Percentiles rank a stretch among this genome's conserved stretches.
Conservation (phyloP, 2,329 filamentous ascomycete genomes). For the Ascocoryne sarcoides region DNA sequence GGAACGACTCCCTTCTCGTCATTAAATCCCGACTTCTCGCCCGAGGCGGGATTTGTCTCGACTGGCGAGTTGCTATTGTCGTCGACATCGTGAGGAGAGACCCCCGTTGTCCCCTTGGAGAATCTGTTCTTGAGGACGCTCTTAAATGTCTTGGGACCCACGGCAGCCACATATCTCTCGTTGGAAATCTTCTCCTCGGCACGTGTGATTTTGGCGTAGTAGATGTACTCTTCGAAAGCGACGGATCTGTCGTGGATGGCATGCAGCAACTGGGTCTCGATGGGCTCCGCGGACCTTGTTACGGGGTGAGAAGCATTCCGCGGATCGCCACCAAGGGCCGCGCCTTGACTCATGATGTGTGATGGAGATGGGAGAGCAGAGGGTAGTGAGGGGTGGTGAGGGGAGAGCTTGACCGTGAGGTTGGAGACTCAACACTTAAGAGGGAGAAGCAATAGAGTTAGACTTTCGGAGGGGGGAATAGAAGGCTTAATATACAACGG, state of each 20-base stretch:
- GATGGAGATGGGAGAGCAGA: neutral
- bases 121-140: constrained; percentile 17
- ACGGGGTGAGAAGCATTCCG: constrained; percentile 15
- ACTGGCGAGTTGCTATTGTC: no score
- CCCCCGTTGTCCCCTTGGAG: constrained; percentile 12
- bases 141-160: constrained; percentile 16
- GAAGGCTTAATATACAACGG: no score
- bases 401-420: no score
- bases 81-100: no score
- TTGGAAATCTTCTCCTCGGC: constrained; percentile 25
- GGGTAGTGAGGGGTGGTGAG: no score
- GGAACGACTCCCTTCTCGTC: constrained; percentile 8
- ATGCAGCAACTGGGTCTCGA: constrained; percentile 14
- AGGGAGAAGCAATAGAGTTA: no score
- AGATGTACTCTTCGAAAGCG: constrained; percentile 30
- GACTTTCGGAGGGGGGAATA: no score
- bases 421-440: no score
- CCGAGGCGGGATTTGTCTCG: neutral
- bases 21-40: constrained; percentile 9
- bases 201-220: constrained; percentile 29
- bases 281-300: constrained; percentile 4
- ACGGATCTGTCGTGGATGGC: constrained; percentile 25
- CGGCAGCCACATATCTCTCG: constrained; percentile 11
- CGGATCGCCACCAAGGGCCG: constrained; percentile 21
- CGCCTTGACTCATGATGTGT: no score